Evolutionary conservation across 805 yeast genomes (phyloP).

Genomic region (Pichia eremophila): DNA sequence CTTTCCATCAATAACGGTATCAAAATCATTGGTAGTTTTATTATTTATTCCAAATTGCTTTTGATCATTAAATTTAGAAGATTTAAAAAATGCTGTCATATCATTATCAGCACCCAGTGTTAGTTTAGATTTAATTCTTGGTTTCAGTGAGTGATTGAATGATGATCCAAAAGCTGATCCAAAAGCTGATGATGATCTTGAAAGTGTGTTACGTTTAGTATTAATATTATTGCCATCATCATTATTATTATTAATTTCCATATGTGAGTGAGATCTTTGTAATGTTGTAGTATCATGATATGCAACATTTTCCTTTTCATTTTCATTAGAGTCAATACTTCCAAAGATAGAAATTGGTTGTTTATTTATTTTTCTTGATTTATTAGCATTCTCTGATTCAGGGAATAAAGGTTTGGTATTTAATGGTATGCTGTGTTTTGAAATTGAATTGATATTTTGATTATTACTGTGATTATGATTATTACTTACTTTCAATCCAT

Average conservation of each 20-base stretch:
- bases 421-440: background rate
- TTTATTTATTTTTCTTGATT: conserved; percentile 2
- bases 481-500: background rate
- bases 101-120: conserved; percentile 6
- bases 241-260: background rate
- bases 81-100: conserved; percentile 9
- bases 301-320: background rate
- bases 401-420: background rate
- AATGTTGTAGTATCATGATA: conserved; percentile 4
- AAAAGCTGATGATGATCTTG: conserved; percentile 1
- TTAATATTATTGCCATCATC: background rate
- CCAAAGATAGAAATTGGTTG: background rate
- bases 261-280: conserved; percentile 3
- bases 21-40: background rate
- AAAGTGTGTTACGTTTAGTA: background rate
- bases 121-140: conserved; percentile 5
- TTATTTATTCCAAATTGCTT: conserved; percentile 1
- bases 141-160: background rate
- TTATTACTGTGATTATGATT: background rate
- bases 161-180: background rate
- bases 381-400: conserved; percentile 3
- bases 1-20: background rate
- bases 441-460: background rate
- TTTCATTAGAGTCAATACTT: background rate
- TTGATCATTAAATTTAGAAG: conserved; percentile 6